Evolutionary conservation across 139 green algal species (phyloP).

Genomic region (Chlamydomonas schloesseri): DNA sequence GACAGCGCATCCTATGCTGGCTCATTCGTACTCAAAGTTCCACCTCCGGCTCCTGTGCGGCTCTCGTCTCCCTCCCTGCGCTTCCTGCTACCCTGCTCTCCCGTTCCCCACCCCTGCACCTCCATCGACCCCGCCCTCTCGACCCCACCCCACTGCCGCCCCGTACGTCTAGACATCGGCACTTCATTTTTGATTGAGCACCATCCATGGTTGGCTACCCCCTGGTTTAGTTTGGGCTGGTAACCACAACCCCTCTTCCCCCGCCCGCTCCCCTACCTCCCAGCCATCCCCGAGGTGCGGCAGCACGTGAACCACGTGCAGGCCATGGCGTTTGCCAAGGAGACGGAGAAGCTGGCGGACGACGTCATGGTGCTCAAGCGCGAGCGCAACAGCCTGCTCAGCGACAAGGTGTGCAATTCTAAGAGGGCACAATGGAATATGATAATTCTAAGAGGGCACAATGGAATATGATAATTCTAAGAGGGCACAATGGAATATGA

Average conservation of each 20-base stretch:
- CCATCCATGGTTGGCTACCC: no score
- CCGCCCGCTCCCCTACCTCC: background rate
- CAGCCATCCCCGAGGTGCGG: slow-evolving; percentile 24
- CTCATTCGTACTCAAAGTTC: no score
- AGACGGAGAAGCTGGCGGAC: slow-evolving; percentile 36
- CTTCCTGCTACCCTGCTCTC: background rate
- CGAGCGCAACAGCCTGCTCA: slow-evolving; percentile 33
- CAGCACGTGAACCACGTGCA: background rate
- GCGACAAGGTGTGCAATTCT: slow-evolving; percentile 14
- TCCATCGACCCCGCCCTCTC: no score
- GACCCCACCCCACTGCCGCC: background rate
- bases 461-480: no score
- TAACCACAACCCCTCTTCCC: background rate
- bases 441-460: no score
- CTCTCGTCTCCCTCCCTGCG: no score
- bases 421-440: no score
- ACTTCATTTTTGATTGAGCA: no score
- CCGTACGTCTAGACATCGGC: no score
- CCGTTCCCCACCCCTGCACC: background rate
- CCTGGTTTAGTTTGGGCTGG: no score
- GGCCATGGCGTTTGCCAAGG: slow-evolving; percentile 26
- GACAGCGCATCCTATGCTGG: background rate
- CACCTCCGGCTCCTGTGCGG: background rate
- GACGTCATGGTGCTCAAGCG: slow-evolving; percentile 32
- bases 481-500: no score